Base-by-base conservation (phyloP, 2,329 filamentous ascomycete genomes). In the Trichoderma endophyticum region DNA sequence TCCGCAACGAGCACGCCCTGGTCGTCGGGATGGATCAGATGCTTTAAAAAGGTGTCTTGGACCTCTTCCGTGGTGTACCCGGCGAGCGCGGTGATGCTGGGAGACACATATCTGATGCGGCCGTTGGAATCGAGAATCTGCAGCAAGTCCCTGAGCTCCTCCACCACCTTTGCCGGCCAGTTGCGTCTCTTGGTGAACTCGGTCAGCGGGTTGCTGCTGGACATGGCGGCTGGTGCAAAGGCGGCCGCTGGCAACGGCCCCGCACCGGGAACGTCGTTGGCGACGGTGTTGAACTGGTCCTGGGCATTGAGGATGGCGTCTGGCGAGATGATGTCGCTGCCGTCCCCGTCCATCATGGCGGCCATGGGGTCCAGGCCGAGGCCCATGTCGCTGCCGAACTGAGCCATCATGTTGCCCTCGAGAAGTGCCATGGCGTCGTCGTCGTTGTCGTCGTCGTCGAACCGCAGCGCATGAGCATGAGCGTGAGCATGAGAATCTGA, bases 111-210 rank as follows among this genome's bases (percentile, higher is more conserved):
- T 72, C 93, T 88, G 76, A 98, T 91, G 75, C 92, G 90, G 48
- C 94, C 94, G 77, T 96, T 91, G 28, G 93, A 89, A 61, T 94
- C 94, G 66, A 98, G 88, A 72, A 98, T 94, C 79, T 97, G 91
- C 70, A 97, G 83, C 76, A 98, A 89, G 81, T 98, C 95, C 79
- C 92, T 93, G 76, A 98, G 85, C 84, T 97, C 95, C 81, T 97
- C 93, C 28, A 98, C 89, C 14, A 97, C 91, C 75, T 93, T 92
- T 79, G 95, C 93, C 18, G 93, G 92, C 95, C 95, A 98, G 79
- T 96, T 89, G 73, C 86, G 83, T 76, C 87, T 82, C 80, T 89
- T 89, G 59, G 87, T 89, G 73, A 89, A 89, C 78, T 89, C 87
- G 73, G 86, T 88, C 74, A 89, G 77, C 18, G 84, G 85, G 77